Evolutionary conservation across 2,329 filamentous ascomycete genomes (phyloP).

Genomic region (Hymenoscyphus repandus): DNA sequence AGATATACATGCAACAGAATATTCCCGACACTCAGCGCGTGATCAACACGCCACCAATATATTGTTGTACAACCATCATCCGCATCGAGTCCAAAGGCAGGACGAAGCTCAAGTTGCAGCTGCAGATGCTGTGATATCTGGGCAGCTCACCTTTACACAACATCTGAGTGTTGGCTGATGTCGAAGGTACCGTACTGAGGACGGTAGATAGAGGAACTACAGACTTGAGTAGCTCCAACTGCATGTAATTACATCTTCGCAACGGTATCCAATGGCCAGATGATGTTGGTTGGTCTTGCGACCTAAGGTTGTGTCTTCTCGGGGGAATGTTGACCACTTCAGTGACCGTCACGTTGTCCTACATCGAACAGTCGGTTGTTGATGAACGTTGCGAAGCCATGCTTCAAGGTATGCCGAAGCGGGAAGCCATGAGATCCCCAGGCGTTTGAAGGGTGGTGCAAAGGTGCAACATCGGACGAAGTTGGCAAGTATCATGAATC

Average conservation of each 20-base stretch:
- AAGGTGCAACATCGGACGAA: neutral
- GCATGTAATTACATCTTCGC: no score
- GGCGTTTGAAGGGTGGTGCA: neutral
- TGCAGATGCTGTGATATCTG: constrained; percentile 3
- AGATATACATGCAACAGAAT: neutral
- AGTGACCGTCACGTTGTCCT: neutral
- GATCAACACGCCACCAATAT: constrained; percentile 11
- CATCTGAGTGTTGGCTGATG: neutral
- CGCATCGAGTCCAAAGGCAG: neutral
- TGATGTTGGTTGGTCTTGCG: no score
- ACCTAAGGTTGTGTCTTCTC: no score
- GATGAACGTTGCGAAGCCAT: neutral
- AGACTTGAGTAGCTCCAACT: no score
- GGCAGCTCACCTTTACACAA: neutral
- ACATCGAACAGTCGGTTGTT: neutral
- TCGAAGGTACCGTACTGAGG: neutral
- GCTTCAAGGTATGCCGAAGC: neutral
- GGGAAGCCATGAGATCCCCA: neutral
- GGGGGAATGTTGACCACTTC: neutral
- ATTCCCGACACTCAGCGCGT: neutral
- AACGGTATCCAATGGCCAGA: no score
- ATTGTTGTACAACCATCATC: neutral
- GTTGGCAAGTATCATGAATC: neutral
- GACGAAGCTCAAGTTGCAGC: constrained; percentile 4
- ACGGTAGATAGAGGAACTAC: no score